Conservation (phyloP, 2,329 filamentous ascomycete genomes). For the Lachnellula willkommii region DNA sequence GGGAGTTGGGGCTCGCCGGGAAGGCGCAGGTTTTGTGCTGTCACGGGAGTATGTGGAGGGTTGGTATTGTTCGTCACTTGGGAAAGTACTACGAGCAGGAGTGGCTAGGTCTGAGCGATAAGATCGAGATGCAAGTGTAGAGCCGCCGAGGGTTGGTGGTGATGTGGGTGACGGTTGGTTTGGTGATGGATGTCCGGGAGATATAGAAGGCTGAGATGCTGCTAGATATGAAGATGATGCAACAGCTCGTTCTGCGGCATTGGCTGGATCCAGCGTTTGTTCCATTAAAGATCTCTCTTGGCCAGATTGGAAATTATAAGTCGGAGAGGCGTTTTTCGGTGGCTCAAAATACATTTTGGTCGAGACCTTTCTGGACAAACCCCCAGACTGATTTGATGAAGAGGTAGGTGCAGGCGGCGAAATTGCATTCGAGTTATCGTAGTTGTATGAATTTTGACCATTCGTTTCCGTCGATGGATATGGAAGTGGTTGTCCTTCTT, state of each 20-base stretch:
- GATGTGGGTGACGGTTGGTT: constrained; percentile 67
- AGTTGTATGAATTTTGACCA: constrained; percentile 39
- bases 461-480: constrained; percentile 31
- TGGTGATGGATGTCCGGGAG: constrained; percentile 56
- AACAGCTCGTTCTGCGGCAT: constrained; percentile 61
- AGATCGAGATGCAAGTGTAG: constrained; percentile 54
- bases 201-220: constrained; percentile 49
- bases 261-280: constrained; percentile 62
- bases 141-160: constrained; percentile 41
- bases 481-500: constrained; percentile 86
- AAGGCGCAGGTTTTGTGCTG: constrained; percentile 32
- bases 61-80: constrained; percentile 31
- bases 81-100: constrained; percentile 51
- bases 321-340: constrained; percentile 73
- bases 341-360: constrained; percentile 69
- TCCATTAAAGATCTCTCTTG: constrained; percentile 62
- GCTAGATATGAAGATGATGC: constrained; percentile 64
- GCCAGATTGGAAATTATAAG: constrained; percentile 57
- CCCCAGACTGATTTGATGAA: constrained; percentile 46
- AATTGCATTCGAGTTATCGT: constrained; percentile 43
- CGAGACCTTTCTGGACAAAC: constrained; percentile 66
- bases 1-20: constrained; percentile 57
- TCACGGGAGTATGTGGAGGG: constrained; percentile 29
- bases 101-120: constrained; percentile 54
- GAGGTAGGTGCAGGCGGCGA: constrained; percentile 55